Evolutionary conservation across 2,329 filamentous ascomycete species (phyloP).

Genomic region (Xylariaceae sp.): DNA sequence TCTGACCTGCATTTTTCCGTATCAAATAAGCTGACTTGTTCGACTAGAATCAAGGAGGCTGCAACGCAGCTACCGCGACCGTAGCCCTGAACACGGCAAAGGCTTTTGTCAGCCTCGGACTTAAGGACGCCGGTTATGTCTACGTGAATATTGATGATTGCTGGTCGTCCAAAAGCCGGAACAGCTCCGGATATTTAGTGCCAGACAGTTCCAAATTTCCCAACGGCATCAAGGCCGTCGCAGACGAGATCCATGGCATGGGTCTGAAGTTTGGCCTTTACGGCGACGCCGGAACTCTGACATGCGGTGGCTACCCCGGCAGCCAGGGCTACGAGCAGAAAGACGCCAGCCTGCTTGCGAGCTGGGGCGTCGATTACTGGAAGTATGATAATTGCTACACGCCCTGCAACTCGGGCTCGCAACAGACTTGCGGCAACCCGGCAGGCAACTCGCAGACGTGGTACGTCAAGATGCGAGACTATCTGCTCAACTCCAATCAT

Average conservation of each 20-base stretch:
- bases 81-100: not conserved
- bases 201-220: slow-evolving; percentile 43
- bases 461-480: not conserved
- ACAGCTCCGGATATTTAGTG: slow-evolving; percentile 8
- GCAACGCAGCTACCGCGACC: not conserved
- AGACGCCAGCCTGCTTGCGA: not conserved
- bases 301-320: slow-evolving; percentile 56
- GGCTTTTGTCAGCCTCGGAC: not conserved
- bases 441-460: not conserved
- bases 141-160: slow-evolving; percentile 2
- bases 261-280: slow-evolving; percentile 50
- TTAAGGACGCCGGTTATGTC: not conserved
- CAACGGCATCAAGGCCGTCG: slow-evolving; percentile 45
- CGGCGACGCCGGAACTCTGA: slow-evolving; percentile 52
- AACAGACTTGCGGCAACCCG: not conserved
- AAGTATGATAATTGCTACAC: slow-evolving; percentile 8
- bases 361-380: not conserved
- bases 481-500: not conserved
- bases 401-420: not conserved
- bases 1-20: not conserved
- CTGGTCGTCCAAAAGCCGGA: not conserved
- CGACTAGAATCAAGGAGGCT: not conserved
- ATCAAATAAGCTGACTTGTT: not conserved
- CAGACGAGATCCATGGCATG: slow-evolving; percentile 45
- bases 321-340: slow-evolving; percentile 2